A percentile compares a stretch with the other conserved stretches of the same genome.
phyloP scores from a whole-genome alignment of 139 green algal genomes.

The Chlorella sp. region DNA sequence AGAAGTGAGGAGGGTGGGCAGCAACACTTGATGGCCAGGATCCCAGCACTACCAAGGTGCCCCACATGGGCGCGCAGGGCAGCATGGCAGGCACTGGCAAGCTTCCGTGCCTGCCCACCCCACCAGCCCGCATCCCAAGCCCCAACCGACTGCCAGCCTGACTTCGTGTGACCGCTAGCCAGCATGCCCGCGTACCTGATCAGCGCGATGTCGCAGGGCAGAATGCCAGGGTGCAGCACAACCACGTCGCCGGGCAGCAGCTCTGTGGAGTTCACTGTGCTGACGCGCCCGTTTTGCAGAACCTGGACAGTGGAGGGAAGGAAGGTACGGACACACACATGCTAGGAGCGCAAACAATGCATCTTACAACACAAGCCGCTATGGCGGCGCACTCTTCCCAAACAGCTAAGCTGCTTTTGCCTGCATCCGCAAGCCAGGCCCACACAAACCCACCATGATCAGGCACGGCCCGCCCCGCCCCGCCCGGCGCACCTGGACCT shows the following conservation, averaged over 20 bases:
- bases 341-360: not conserved
- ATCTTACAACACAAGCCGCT: not conserved
- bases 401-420: not conserved
- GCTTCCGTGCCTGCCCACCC: not conserved
- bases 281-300: not conserved
- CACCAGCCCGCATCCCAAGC: not conserved
- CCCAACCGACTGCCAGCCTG: not conserved
- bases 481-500: constrained; percentile 29
- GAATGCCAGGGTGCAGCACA: constrained; percentile 50
- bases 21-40: no score
- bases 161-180: not conserved
- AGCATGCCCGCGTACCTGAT: constrained; percentile 30
- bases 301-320: not conserved
- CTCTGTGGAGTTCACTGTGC: constrained; percentile 22
- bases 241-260: constrained; percentile 67
- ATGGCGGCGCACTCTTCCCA: not conserved
- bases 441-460: not conserved
- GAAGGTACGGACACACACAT: not conserved
- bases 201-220: constrained; percentile 71
- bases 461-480: not conserved
- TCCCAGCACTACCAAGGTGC: no score
- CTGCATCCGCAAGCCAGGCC: not conserved
- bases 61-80: not conserved
- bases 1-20: not conserved
- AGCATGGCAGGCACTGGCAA: not conserved